Evolutionary conservation across 2,329 filamentous ascomycete species (phyloP).

Genomic region (Parascedosporium putredinis): DNA sequence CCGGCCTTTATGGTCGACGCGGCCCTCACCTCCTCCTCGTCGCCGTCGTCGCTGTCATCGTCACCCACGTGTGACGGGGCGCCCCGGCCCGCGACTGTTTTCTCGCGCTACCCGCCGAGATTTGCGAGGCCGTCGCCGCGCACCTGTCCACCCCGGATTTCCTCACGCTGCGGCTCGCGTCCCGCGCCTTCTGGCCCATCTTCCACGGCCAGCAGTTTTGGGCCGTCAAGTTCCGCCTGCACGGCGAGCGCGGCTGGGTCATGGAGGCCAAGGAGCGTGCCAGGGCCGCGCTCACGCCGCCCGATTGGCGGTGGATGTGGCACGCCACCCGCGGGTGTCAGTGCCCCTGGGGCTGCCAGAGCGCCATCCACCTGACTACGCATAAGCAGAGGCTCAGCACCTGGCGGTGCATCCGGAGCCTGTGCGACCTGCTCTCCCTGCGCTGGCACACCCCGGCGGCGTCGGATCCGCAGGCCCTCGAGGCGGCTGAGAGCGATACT

Average conservation of each 20-base stretch:
- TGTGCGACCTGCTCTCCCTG: not conserved
- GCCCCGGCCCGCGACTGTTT: not conserved
- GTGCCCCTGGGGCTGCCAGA: not conserved
- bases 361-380: not conserved
- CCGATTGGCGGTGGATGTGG: not conserved
- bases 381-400: not conserved
- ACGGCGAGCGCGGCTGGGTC: not conserved
- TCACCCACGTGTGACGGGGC: not conserved
- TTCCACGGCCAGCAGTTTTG: slow-evolving; percentile 1
- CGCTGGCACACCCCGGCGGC: not conserved
- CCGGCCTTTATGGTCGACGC: not conserved
- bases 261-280: not conserved
- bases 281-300: not conserved
- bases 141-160: not conserved
- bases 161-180: not conserved
- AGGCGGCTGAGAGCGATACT: too few species aligned
- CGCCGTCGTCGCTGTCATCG: not conserved
- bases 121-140: not conserved
- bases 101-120: not conserved
- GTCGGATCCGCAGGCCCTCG: too few species aligned
- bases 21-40: too few species aligned
- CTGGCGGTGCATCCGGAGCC: not conserved
- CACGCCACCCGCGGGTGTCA: not conserved
- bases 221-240: not conserved
- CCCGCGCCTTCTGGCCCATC: not conserved